Conservation (phyloP, 805 yeast species). For the Candida maris region DNA sequence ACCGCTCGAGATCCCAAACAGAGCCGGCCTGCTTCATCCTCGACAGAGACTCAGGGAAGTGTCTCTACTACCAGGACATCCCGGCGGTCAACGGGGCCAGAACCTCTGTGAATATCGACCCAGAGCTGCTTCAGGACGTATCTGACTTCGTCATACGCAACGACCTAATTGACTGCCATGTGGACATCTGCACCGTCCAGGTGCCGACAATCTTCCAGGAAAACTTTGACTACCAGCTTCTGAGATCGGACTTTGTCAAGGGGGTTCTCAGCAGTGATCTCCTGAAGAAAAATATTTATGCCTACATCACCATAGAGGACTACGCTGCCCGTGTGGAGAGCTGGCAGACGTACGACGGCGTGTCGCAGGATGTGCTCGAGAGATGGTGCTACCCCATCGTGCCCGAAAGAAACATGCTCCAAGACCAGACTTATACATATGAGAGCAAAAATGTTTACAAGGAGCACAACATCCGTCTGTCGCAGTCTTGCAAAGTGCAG, state of each 20-base stretch:
- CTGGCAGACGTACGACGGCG: slow-evolving; percentile 89
- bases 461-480: slow-evolving; percentile 82
- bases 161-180: slow-evolving; percentile 93
- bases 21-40: slow-evolving; percentile 84
- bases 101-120: slow-evolving; percentile 63
- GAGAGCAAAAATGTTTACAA: slow-evolving; percentile 85
- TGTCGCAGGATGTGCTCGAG: slow-evolving; percentile 83
- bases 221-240: slow-evolving; percentile 87
- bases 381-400: slow-evolving; percentile 92
- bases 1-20: slow-evolving; percentile 74
- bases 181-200: slow-evolving; percentile 90
- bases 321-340: slow-evolving; percentile 96
- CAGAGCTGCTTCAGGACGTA: slow-evolving; percentile 75
- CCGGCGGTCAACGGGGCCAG: slow-evolving; percentile 49
- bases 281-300: slow-evolving; percentile 84
- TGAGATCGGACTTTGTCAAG: slow-evolving; percentile 82
- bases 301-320: slow-evolving; percentile 72
- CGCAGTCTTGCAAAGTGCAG: slow-evolving; percentile 87
- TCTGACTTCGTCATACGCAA: slow-evolving; percentile 79
- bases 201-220: slow-evolving; percentile 96
- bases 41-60: slow-evolving; percentile 68
- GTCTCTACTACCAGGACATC: slow-evolving; percentile 80
- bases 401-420: slow-evolving; percentile 76
- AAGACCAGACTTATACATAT: slow-evolving; percentile 70
- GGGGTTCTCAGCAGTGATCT: slow-evolving; percentile 90